Evolutionary conservation across 2,329 filamentous ascomycete genomes (phyloP).

Genomic region (Mycosphaerelloides madeirae): DNA sequence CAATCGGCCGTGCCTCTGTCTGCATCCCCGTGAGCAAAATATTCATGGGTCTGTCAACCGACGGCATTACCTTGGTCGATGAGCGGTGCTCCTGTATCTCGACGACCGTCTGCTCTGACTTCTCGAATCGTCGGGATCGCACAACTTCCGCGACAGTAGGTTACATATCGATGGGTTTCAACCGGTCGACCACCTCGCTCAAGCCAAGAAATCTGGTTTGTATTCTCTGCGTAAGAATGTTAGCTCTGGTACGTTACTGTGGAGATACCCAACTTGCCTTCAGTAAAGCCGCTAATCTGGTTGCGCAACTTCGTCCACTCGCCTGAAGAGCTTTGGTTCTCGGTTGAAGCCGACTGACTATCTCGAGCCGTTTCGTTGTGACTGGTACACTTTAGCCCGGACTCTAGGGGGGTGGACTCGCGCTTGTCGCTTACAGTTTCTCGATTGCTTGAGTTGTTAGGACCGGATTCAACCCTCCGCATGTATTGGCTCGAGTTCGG

Average conservation of each 20-base stretch:
- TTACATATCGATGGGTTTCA: constrained; percentile 11
- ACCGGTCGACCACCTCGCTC: constrained; percentile 14
- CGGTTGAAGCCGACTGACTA: not conserved
- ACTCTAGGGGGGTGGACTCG: constrained; percentile 9
- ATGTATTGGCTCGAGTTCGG: constrained; percentile 24
- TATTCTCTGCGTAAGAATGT: not conserved
- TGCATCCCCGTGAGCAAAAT: no score
- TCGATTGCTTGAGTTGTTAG: constrained; percentile 8
- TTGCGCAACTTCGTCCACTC: constrained; percentile 16
- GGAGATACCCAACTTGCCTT: constrained; percentile 6
- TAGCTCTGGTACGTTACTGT: no score
- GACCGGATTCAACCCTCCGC: constrained; percentile 18
- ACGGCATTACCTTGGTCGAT: no score
- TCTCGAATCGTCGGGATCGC: constrained; percentile 17
- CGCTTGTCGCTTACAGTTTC: constrained; percentile 17
- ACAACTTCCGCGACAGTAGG: constrained; percentile 17
- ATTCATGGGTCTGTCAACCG: no score
- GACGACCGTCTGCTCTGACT: constrained; percentile 5
- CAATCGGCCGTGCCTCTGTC: no score
- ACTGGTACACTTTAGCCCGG: constrained; percentile 18
- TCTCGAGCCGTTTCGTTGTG: constrained; percentile 17
- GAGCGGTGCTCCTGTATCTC: no score
- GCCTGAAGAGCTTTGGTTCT: constrained; percentile 1
- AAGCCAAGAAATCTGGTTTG: constrained; percentile 10
- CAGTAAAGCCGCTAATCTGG: constrained; percentile 13